Conservation (phyloP, 108 stramenopile species). For the Fragilariopsis cylindrus region DNA sequence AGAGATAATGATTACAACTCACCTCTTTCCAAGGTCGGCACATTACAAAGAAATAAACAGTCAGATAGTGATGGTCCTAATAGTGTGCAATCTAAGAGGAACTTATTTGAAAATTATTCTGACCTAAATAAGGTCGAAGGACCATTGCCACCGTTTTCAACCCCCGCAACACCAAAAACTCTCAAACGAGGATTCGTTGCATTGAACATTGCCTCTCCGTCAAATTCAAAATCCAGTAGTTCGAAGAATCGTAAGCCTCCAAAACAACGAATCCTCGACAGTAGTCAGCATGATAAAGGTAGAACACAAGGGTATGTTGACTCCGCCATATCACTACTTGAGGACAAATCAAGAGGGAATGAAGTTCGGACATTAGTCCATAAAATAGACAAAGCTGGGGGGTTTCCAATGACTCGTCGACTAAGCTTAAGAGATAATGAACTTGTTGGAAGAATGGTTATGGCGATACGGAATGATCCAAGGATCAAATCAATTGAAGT, state of each 20-base stretch:
- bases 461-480: slow-evolving; percentile 38
- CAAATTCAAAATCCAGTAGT: neutral
- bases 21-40: neutral
- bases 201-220: slow-evolving; percentile 12
- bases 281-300: slow-evolving; percentile 14
- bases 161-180: slow-evolving; percentile 12
- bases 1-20: no score
- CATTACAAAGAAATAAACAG: neutral
- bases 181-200: slow-evolving; percentile 30
- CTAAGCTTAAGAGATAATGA: slow-evolving; percentile 38
- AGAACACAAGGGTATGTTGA: slow-evolving; percentile 22
- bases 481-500: slow-evolving; percentile 24
- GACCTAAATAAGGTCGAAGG: neutral
- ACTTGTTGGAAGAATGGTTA: slow-evolving; percentile 24
- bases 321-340: slow-evolving; percentile 20
- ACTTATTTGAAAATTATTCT: neutral
- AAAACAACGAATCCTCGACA: slow-evolving; percentile 21
- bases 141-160: neutral
- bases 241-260: slow-evolving; percentile 10
- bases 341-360: slow-evolving; percentile 14
- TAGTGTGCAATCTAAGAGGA: slow-evolving; percentile 2
- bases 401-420: slow-evolving; percentile 35
- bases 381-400: slow-evolving; percentile 24
- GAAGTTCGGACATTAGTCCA: slow-evolving; percentile 16
- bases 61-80: neutral